phyloP scores from a whole-genome alignment of 257 asterid species.

The Penstemon newberryi region DNA sequence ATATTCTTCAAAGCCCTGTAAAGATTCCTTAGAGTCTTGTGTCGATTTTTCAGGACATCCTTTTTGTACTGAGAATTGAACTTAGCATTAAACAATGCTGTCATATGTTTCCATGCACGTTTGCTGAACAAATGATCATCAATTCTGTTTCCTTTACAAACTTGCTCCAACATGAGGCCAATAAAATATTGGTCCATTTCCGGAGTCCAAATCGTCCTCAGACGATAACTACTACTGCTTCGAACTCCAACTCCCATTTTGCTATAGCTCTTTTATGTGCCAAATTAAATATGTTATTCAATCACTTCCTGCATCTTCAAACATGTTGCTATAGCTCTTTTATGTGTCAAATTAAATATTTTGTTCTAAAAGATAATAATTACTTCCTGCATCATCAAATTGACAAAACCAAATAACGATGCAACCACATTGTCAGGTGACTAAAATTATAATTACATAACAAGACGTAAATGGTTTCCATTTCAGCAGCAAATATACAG shows the following conservation, averaged over 20 bases:
- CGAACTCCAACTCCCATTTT: conserved; percentile 32
- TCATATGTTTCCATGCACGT: conserved; percentile 35
- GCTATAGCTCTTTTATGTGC: conserved; percentile 7
- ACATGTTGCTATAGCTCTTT: neutral
- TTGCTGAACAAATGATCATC: conserved; percentile 39
- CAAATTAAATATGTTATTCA: neutral
- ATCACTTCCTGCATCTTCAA: neutral
- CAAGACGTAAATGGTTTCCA: too few species aligned
- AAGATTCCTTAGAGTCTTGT: conserved; percentile 41
- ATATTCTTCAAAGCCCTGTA: conserved; percentile 25
- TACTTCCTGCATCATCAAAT: neutral
- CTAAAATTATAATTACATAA: too few species aligned
- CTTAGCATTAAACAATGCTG: conserved; percentile 33
- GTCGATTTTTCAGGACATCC: conserved; percentile 41
- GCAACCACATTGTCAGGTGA: conserved; percentile 14
- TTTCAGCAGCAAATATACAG: too few species aligned
- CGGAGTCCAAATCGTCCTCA: conserved; percentile 43
- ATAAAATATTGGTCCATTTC: conserved; percentile 41
- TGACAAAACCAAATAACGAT: neutral
- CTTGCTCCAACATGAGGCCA: conserved; percentile 40
- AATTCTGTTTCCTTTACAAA: conserved; percentile 28
- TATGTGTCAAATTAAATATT: neutral
- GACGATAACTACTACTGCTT: conserved; percentile 22
- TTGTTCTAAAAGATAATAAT: neutral
- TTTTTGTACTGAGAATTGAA: conserved; percentile 32